Percentiles rank a stretch among this genome's conserved stretches.
Conservation (phyloP, 768 basidiomycete genomes). For the Podaxis sp. region DNA sequence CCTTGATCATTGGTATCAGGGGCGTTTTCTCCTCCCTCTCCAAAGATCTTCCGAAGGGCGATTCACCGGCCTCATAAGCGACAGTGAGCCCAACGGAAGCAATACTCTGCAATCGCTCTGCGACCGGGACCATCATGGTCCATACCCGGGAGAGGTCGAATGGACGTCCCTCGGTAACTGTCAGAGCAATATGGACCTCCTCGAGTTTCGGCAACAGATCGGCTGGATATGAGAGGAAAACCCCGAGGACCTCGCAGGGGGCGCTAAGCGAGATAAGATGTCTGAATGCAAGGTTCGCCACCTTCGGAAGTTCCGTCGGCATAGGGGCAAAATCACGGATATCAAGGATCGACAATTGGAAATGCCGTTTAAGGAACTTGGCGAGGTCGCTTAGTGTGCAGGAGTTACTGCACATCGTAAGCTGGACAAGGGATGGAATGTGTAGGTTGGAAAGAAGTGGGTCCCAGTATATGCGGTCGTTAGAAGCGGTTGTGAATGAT, state of each 20-base stretch:
- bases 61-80: slow-evolving; percentile 8
- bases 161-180: slow-evolving; percentile 1
- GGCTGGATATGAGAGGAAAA: slow-evolving; percentile 1
- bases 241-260: not conserved
- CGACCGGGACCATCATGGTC: not conserved
- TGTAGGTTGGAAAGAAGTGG: slow-evolving; percentile 8
- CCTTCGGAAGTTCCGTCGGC: slow-evolving; percentile 6
- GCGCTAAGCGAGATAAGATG: slow-evolving; percentile 1
- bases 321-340: slow-evolving; percentile 8
- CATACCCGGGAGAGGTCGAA: slow-evolving; percentile 1
- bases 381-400: slow-evolving; percentile 9
- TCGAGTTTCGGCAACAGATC: not conserved
- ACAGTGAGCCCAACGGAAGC: not conserved
- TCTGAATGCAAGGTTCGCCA: slow-evolving; percentile 2
- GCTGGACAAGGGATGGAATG: slow-evolving; percentile 3
- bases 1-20: not conserved
- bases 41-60: slow-evolving; percentile 2
- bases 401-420: slow-evolving; percentile 4
- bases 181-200: slow-evolving; percentile 2
- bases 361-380: slow-evolving; percentile 7
- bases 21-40: not conserved
- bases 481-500: slow-evolving; percentile 7
- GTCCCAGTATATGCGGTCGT: slow-evolving; percentile 5
- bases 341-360: slow-evolving; percentile 8
- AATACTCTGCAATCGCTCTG: not conserved